Base-by-base conservation (phyloP, 352 stramenopile genomes). In the Aphanomyces stellatus region DNA sequence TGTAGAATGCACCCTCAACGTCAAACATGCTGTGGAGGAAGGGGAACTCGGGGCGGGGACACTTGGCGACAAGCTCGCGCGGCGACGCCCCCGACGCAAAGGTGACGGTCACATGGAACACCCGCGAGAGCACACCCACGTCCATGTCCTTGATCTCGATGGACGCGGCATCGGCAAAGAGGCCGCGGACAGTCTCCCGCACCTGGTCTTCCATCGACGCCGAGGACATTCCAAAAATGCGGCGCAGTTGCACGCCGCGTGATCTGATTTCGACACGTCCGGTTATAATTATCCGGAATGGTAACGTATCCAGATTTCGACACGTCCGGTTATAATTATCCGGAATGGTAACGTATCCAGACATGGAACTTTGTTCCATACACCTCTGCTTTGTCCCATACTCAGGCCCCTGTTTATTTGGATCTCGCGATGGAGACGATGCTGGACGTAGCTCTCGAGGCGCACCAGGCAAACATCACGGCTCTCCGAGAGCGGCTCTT, bases 1-100 rank as follows among this genome's bases (percentile, higher is more conserved):
- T 61, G 73, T 93, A 93, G 67, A 93, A 90, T 24, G 72, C 85
- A 33, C 80, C 88, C 59, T 93, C 85, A 48, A 93, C 81, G 7
- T 67, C 63, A 51, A 93, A 93, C 85, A 93, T 93, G 22, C 71
- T 77, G 69, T 91, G 80, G 42, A 93, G 87, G 25, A 67, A 55
- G 13, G 85, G 82, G 65, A 93, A 87, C 63, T 93, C 85, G 3
- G 80, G 80, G 0, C 85, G 81, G 62, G 88, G 61, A 48, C 91
- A 93, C 70, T 93, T 93, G 40, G 78, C 81, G 40, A 93, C 80
- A 17, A 88, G 76, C 19, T 76, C 66, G 46, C 41, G 11, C 69
- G 6, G 64, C 41, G 19, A 37, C 46, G 27, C 22, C 62, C 4
- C 22, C 7, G 67, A 51, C 5, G 77, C 48, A 17, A 91, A 59